These are phyloP conservation scores for Oenanthe sinensis DNA, from an alignment of 129 eudicot species.

Conservation along the genomic window DNA sequence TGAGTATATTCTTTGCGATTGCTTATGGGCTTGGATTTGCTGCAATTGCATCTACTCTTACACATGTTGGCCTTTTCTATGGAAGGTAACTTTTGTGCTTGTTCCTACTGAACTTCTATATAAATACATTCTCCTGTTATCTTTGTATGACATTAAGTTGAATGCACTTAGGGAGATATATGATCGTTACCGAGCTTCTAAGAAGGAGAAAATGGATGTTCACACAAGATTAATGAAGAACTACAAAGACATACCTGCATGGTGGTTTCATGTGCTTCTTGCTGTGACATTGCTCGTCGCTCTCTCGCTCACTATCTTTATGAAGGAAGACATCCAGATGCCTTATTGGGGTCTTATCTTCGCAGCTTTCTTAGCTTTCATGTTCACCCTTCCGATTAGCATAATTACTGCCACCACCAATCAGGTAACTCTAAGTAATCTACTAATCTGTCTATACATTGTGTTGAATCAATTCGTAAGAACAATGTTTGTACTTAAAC, in stretches of 20 bases:
- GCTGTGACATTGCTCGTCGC: conserved; percentile 28
- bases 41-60: conserved; percentile 52
- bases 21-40: conserved; percentile 78
- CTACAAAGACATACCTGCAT: conserved; percentile 57
- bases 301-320: conserved; percentile 49
- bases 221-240: conserved; percentile 69
- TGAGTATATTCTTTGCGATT: conserved; percentile 61
- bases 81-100: conserved; percentile 44
- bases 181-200: conserved; percentile 42
- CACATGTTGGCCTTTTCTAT: conserved; percentile 63
- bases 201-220: conserved; percentile 41
- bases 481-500: background rate
- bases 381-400: conserved; percentile 75
- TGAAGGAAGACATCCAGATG: conserved; percentile 58
- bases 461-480: background rate
- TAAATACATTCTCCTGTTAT: background rate
- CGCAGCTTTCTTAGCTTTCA: conserved; percentile 45
- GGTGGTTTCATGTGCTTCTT: conserved; percentile 73
- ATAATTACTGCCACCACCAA: conserved; percentile 86
- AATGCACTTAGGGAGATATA: conserved; percentile 38
- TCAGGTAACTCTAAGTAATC: conserved; percentile 24
- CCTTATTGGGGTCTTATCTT: conserved; percentile 72
- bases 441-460: background rate
- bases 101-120: background rate
- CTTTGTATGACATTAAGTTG: background rate